Base-by-base conservation (phyloP, 768 basidiomycete genomes). In the Nevesoporus exiguus region DNA sequence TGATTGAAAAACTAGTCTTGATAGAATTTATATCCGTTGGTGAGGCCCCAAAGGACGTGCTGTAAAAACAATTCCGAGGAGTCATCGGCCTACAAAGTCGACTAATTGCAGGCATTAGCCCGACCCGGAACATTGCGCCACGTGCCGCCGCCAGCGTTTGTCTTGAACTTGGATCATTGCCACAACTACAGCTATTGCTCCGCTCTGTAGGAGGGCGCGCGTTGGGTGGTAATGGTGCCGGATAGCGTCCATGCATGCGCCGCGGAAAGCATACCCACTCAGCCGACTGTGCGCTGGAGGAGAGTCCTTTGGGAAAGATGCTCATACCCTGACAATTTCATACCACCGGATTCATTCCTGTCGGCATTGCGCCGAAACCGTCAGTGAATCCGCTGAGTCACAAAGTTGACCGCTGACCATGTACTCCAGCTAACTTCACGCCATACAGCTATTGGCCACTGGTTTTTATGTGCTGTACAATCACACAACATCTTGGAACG, bases 401-500 rank as follows among this genome's bases (percentile, higher is more conserved):
- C 54, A 30, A 33, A 17, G 47, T 31, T 21, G 53, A 19, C 33
- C 47, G 48, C 58, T 68, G 19, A 59, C 52, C 52, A 30, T 56
- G 50, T 50, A 30, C 24, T 48, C 27, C 50, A 93, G 92, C 86
- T 48, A 91, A 92, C 71, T 88, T 93, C 66, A 80, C 74, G 25
- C 88, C 88, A 3, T 88, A 93, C 66, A 81, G 82, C 8, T 91
- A 92, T 63, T 81, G 82, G 78, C 79, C 83, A 17, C 70, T 94
- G 40, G 87, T 92, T 17, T 61, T 83, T 37, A 75, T 84, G 8
- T 81, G 87, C 22, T 88, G 81, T 56, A 77, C 90, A 3, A 83
- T 98, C 57, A 89, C 89, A 24, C 92, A 95, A 66, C 93, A 95
- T 67, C 71, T 95, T 39, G 83, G 86, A 10, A 82, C 83, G 30